Conservation (phyloP, 768 basidiomycete species). For the Sistotremastrum suecicum region DNA sequence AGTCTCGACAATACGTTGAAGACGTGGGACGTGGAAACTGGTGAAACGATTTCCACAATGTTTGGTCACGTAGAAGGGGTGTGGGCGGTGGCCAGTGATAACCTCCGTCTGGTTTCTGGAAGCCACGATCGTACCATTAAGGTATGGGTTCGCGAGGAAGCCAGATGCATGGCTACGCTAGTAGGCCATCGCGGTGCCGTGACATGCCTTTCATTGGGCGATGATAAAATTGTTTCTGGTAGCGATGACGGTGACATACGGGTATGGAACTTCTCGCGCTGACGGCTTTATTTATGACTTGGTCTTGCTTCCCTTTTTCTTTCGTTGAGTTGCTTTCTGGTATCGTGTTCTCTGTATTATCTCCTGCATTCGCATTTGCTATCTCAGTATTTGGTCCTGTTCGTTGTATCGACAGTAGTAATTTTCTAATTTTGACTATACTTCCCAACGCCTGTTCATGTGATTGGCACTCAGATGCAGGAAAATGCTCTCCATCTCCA, state of each 20-base stretch:
- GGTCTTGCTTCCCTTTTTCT: background rate
- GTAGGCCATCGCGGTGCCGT: slow-evolving; percentile 93
- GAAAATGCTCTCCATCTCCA: no score
- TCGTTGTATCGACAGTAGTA: background rate
- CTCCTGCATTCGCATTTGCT: background rate
- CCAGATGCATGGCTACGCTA: slow-evolving; percentile 74
- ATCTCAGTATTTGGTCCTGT: background rate
- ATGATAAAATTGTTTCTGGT: slow-evolving; percentile 94
- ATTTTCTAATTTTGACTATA: background rate
- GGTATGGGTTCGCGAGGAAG: slow-evolving; percentile 91
- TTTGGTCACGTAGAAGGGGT: slow-evolving; percentile 99
- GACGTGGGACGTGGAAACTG: slow-evolving; percentile 88
- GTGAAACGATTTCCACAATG: slow-evolving; percentile 61
- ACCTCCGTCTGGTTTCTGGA: slow-evolving; percentile 79
- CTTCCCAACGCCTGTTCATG: background rate
- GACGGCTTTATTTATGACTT: slow-evolving; percentile 29
- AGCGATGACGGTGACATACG: slow-evolving; percentile 84
- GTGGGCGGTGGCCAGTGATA: slow-evolving; percentile 90
- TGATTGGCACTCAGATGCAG: background rate
- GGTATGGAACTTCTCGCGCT: slow-evolving; percentile 50
- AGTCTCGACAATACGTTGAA: slow-evolving; percentile 93
- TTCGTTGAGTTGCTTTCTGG: background rate
- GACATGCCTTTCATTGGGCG: slow-evolving; percentile 76
- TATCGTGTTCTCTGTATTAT: background rate
- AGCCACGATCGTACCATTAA: slow-evolving; percentile 97